Base-by-base conservation (phyloP, 164 flowering plant genomes). In the Pachysandra terminalis region DNA sequence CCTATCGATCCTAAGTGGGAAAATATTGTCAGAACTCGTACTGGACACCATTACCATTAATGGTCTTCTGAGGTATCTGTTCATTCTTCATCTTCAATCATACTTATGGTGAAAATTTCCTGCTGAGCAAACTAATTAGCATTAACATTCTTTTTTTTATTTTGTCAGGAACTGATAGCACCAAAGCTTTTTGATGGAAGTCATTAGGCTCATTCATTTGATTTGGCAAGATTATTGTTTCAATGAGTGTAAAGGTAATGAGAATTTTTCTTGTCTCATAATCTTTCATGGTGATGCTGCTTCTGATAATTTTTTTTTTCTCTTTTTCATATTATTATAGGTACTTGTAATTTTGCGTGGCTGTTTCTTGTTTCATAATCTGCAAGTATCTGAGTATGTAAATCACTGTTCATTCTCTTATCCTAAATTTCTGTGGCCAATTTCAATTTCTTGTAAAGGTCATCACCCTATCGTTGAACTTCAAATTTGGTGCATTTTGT, bases 1-100 rank as follows among this genome's bases (percentile, higher is more conserved):
- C 59, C 76, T 40, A 28, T 54, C 25, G 73, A 55, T 63, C 69
- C 87, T 21, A 95, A 86, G 75, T 95, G 97, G 98, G 97, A 92
- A 76, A 90, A 82, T 45, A 87, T 89, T 61, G 97, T 95, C n/a
- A 95, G 87, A 79, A 77, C 87, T 61, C 83, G 90, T 28, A 76
- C 85, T 66, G 60, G 69, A 62, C 83, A 76, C 59, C 77, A 76
- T 49, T 85, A 81, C 67, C 93, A 86, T 68, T 74, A 61, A 16
- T 86, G 93, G 19, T 87, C 83, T 70, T 86, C 96, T 21, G 84
- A 88, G 95, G 98, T 91, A 90, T 70, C 37, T 21, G 53, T 32
- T 71, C 63, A 59, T 41, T 56, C 57, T 35, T 54, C 49, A 26
- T 54, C 52, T 66, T 60, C 10, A 22, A 35, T 54, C 21, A 4